Evolutionary conservation across 2,329 filamentous ascomycete species (phyloP), one percentile per base, ranked within the genome.

Genomic region (Colletotrichum musicola): DNA sequence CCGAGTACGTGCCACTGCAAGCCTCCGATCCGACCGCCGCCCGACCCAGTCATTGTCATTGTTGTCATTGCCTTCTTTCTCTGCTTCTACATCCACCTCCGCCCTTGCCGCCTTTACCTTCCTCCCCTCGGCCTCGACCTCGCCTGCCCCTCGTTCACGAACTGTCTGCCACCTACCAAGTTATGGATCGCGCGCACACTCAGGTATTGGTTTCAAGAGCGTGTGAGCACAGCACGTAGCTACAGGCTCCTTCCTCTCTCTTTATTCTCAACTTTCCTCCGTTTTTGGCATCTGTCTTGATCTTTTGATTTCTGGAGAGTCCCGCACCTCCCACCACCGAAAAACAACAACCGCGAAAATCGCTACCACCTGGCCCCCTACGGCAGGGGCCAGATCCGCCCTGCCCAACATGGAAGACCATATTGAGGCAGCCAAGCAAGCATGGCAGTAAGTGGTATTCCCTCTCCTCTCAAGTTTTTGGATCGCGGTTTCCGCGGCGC

Each of bases 361-460:
- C 64, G 62, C 67, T 55, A 69, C 64, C 47, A 16, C 30, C 35
- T 51, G 40, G 16, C 13, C 49, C 56, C 27, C 25, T 38, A 53
- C 49, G 16, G 13, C 44, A 44, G 44, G 42, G 56, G 25, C 50
- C 38, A 25, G 51, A 49, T 54, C 64, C 35, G 57, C 40, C 46
- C 42, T 42, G 14, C 27, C 16, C 46, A 59, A 27, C 14, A 69
- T 69, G 67, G 67, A 38, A 18, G 67, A 68, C n/a, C 67, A 68
- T 18, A 53, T 49, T n/a, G 57, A 67, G 22, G 58, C 77, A 72
- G 80, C 81, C 68, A 76, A 75, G 74, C 75, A 79, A 69, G 72
- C 76, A 64, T 82, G 80, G 81, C 79, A 79, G 80, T 82, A 78
- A 75, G 80, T 79, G 46, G 9, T 59, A 4, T 20, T n/a, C n/a